phyloP scores from a whole-genome alignment of 2,329 filamentous ascomycete genomes.

The Delphinella strobiligena region DNA sequence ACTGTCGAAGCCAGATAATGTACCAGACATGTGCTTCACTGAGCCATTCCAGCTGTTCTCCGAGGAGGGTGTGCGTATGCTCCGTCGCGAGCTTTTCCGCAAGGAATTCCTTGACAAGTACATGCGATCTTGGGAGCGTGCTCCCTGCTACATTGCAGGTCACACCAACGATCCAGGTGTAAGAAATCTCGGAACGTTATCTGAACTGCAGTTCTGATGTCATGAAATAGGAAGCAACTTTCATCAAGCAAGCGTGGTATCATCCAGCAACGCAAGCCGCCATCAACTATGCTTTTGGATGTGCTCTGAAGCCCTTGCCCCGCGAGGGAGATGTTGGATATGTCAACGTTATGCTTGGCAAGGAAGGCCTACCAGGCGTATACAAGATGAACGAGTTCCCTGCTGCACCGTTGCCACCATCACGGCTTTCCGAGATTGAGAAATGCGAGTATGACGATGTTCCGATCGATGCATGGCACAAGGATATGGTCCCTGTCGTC shows the following conservation, averaged over 20 bases:
- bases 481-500: slow-evolving; percentile 40
- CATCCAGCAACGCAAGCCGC: not conserved
- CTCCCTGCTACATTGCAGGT: not conserved
- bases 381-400: not conserved
- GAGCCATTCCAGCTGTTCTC: not conserved
- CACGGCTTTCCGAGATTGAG: not conserved
- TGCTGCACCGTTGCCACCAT: not conserved
- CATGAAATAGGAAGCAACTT: not conserved
- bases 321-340: not conserved
- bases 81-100: not conserved
- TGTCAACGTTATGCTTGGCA: not conserved
- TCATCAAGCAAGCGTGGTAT: not conserved
- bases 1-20: not conserved
- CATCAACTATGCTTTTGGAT: not conserved
- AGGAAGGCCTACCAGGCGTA: not conserved
- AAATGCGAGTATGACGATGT: not conserved
- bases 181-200: not conserved
- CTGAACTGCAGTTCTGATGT: not conserved
- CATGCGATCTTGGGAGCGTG: not conserved
- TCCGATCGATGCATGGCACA: slow-evolving; percentile 29
- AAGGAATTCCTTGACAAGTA: not conserved
- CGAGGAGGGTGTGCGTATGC: not conserved
- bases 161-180: not conserved
- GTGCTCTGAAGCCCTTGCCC: not conserved
- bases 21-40: not conserved